Conservation (phyloP, 108 stramenopile genomes). For the Stephanodiscus minutulus region DNA sequence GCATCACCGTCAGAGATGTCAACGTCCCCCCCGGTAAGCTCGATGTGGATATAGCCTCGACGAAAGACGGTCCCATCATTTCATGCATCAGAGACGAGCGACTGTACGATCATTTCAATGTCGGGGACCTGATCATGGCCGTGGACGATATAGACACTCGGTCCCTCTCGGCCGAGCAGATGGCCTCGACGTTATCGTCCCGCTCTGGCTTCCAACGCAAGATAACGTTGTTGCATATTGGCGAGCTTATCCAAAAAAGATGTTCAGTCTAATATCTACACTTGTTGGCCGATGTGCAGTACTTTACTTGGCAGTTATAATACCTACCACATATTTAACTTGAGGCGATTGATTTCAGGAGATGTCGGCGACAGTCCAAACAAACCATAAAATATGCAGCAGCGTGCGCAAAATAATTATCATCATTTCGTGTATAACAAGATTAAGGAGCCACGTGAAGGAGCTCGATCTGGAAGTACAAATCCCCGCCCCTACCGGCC, state of each 20-base stretch:
- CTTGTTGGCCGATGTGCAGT: no score
- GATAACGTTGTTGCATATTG: conserved; percentile 44
- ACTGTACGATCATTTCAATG: conserved; percentile 69
- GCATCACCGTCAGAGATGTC: conserved; percentile 75
- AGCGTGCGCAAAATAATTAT: no score
- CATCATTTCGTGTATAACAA: no score
- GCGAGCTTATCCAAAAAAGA: background rate
- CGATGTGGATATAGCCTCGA: conserved; percentile 76
- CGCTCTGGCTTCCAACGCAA: conserved; percentile 20
- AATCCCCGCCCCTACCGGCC: conserved; percentile 56
- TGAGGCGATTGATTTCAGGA: no score
- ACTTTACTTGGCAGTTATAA: no score
- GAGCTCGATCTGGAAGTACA: conserved; percentile 63
- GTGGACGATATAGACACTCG: conserved; percentile 80
- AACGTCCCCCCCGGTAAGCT: conserved; percentile 77
- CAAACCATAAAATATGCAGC: no score
- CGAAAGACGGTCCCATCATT: conserved; percentile 84
- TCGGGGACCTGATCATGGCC: conserved; percentile 79
- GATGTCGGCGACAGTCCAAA: no score
- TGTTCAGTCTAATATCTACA: no score
- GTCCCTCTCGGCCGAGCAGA: conserved; percentile 67
- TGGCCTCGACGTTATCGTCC: conserved; percentile 51
- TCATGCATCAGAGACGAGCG: conserved; percentile 67
- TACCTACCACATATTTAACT: no score
- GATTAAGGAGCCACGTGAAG: conserved; percentile 39